Base-by-base conservation (phyloP, 805 yeast species). In the Yarrowia porcina region DNA sequence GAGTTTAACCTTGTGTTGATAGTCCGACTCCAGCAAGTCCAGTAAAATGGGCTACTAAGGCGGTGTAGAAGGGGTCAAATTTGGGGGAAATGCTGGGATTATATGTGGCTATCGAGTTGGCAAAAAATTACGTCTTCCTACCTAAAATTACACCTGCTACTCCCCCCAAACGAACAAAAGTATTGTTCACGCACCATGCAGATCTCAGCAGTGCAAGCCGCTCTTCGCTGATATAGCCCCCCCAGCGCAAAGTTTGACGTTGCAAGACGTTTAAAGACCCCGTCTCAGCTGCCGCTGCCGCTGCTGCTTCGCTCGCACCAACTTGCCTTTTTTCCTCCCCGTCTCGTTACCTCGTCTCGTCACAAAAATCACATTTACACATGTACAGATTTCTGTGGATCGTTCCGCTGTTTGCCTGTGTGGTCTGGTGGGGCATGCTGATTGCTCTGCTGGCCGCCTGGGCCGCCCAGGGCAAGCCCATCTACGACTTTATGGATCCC, bases 361-460 rank as follows among this genome's bases (percentile, higher is more conserved):
- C 13, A 3, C 11, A 39, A 17, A n/a, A n/a, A n/a, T n/a, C 28
- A 12, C 39, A 4, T 15, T n/a, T n/a, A n/a, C 44, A 35, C 21
- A 56, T 56, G 61, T 56, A 56, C 39, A 18, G 61, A 41, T 41
- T 56, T 36, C 30, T 56, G 65, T 77, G 77, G 78, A 67, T 74
- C 65, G 67, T 91, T 36, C 97, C 97, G 3, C 74, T 90, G 44
- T 69, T 85, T 2, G 82, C 90, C 1, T 75, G 83, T 60, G 73
- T 85, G 1, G 86, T 85, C 15, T 92, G 97, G 97, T 88, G 91
- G 84, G 96, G 89, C 3, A 89, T 90, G 97, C 81, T 92, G 11
- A 85, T 87, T 4, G 89, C 96, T 5, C 76, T 93, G 82, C 71
- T 92, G 66, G 73, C 80, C 1, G 82, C 85, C 67, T 92, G 97